Evolutionary conservation across 2,329 filamentous ascomycete species (phyloP).

Genomic region (Dryadomyces sulphureus): DNA sequence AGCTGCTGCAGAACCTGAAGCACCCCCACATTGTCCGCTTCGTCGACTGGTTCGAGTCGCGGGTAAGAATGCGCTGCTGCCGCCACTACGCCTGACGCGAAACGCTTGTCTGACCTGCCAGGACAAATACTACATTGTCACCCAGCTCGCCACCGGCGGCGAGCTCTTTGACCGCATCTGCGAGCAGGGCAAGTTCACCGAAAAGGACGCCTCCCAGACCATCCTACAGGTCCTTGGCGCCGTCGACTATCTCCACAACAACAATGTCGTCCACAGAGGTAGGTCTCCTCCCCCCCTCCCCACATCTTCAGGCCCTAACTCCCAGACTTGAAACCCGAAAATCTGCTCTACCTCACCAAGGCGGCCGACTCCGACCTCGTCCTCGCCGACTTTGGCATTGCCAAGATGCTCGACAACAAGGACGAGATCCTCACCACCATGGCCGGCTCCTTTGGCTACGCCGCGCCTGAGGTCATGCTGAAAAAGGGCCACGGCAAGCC

Average conservation of each 20-base stretch:
- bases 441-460: slow-evolving; percentile 97
- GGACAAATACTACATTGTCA: slow-evolving; percentile 99
- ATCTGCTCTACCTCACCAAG: slow-evolving; percentile 80
- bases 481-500: slow-evolving; percentile 96
- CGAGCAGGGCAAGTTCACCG: slow-evolving; percentile 94
- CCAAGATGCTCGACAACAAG: slow-evolving; percentile 87
- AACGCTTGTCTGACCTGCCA: too few relatives aligned
- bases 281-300: slow-evolving; percentile 5
- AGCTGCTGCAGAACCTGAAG: slow-evolving; percentile 79
- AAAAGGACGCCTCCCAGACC: slow-evolving; percentile 92
- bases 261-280: slow-evolving; percentile 95
- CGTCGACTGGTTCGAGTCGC: slow-evolving; percentile 97
- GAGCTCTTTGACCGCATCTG: slow-evolving; percentile 97
- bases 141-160: slow-evolving; percentile 85
- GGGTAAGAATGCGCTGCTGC: too few relatives aligned
- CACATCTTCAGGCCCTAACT: neutral
- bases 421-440: slow-evolving; percentile 92
- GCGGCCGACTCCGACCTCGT: slow-evolving; percentile 71
- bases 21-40: slow-evolving; percentile 96
- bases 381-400: slow-evolving; percentile 94
- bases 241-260: slow-evolving; percentile 85
- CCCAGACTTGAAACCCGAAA: slow-evolving; percentile 91
- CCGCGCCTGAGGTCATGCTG: slow-evolving; percentile 94
- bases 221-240: slow-evolving; percentile 89
- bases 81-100: too few relatives aligned